Percentiles rank a stretch among this genome's conserved stretches.
These are phyloP conservation scores for Triadica sebifera DNA, from an alignment of 345 rosid species.

Conservation along the genomic window DNA sequence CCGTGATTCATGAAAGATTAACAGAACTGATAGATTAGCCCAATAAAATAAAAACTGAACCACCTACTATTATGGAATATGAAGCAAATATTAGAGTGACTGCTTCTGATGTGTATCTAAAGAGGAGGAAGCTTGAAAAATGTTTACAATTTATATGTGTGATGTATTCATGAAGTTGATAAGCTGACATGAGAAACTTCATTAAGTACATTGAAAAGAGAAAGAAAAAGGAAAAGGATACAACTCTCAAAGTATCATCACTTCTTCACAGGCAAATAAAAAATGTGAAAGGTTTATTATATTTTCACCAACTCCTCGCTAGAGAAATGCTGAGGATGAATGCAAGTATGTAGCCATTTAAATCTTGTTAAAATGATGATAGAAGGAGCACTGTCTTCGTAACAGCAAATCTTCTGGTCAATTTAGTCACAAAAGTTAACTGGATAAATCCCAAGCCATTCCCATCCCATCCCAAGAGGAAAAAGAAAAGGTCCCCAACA, in stretches of 20 bases:
- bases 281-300: neutral
- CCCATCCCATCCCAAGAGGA: neutral
- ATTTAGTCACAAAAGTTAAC: neutral
- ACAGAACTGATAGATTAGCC: too few species aligned
- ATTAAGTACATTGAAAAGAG: neutral
- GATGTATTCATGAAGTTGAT: neutral
- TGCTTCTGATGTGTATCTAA: neutral
- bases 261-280: neutral
- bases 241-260: neutral
- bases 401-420: too few species aligned
- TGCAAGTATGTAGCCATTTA: neutral
- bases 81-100: too few species aligned
- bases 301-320: neutral
- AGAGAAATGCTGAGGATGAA: neutral
- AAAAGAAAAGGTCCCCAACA: too few species aligned
- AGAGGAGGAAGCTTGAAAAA: neutral
- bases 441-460: neutral
- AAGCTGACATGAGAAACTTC: neutral
- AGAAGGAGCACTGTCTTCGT: too few species aligned
- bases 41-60: neutral
- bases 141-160: neutral
- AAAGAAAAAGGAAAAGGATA: too few species aligned
- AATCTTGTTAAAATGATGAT: neutral
- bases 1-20: neutral
- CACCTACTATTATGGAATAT: too few species aligned